These are phyloP conservation scores for Trichoderma sp. DNA, from an alignment of 2,329 filamentous ascomycete species.

Conservation along the genomic window DNA sequence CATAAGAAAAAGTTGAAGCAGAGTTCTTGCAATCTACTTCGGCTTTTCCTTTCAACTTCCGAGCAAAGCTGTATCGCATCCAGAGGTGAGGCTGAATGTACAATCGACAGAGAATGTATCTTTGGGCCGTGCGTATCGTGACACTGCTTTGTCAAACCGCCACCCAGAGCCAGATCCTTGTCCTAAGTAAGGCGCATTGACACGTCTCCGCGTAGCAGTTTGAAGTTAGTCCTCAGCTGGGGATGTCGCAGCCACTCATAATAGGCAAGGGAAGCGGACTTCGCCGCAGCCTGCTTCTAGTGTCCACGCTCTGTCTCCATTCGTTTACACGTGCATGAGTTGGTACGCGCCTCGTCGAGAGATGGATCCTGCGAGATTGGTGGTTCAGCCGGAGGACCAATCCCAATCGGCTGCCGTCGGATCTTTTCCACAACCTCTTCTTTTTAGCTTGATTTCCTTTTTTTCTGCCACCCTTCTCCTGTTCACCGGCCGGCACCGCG, in stretches of 20 bases:
- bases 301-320: not conserved
- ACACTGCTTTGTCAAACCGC: slow-evolving; percentile 1
- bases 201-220: not conserved
- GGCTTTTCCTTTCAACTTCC: not conserved
- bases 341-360: slow-evolving; percentile 18
- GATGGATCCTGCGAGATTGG: slow-evolving; percentile 7
- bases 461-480: not conserved
- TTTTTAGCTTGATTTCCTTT: not conserved
- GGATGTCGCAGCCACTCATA: slow-evolving; percentile 4
- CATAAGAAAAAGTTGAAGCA: not conserved
- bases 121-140: not conserved
- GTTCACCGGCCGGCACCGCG: not conserved
- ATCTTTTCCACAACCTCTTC: not conserved
- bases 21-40: not conserved
- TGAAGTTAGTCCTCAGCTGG: slow-evolving; percentile 16
- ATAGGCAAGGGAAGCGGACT: not conserved
- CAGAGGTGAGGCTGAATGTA: not conserved
- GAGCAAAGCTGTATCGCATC: not conserved
- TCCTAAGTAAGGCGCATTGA: slow-evolving; percentile 8
- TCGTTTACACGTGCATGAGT: slow-evolving; percentile 4
- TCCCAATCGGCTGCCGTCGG: not conserved
- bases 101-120: not conserved
- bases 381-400: not conserved
- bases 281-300: not conserved
- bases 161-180: slow-evolving; percentile 7